Conservation (phyloP, 495 filamentous ascomycete species). For the Lindgomyces ingoldianus region DNA sequence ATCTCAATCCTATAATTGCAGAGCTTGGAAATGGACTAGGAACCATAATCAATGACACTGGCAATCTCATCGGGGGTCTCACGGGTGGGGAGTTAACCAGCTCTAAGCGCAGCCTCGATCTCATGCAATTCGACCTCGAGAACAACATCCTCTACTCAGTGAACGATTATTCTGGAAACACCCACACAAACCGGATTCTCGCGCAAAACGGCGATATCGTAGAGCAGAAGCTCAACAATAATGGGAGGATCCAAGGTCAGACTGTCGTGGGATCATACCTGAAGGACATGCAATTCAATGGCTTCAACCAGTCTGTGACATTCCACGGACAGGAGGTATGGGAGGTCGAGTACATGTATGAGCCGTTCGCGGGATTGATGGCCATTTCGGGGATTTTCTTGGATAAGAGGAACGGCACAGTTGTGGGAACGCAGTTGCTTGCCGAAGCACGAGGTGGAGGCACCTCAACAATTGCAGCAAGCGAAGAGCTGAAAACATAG, state of each 20-base stretch:
- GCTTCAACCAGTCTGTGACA: slow-evolving; percentile 52
- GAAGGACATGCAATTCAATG: slow-evolving; percentile 56
- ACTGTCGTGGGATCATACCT: slow-evolving; percentile 51
- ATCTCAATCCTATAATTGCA: slow-evolving; percentile 60
- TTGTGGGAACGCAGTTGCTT: slow-evolving; percentile 54
- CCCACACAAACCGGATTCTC: slow-evolving; percentile 58
- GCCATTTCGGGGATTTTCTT: slow-evolving; percentile 53
- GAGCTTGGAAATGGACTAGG: slow-evolving; percentile 53
- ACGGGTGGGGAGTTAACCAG: slow-evolving; percentile 6
- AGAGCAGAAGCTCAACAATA: slow-evolving; percentile 56
- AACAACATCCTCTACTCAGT: slow-evolving; percentile 57
- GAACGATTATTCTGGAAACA: slow-evolving; percentile 57
- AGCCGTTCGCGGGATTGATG: slow-evolving; percentile 54
- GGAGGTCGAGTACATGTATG: slow-evolving; percentile 56
- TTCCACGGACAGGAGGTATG: slow-evolving; percentile 47
- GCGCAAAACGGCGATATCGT: slow-evolving; percentile 57
- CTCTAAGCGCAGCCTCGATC: slow-evolving; percentile 23
- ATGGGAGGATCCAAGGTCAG: slow-evolving; percentile 48
- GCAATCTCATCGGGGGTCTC: slow-evolving; percentile 38
- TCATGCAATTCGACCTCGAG: slow-evolving; percentile 42
- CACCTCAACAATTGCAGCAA: slow-evolving; percentile 48
- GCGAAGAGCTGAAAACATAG: slow-evolving; percentile 5
- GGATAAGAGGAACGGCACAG: slow-evolving; percentile 47
- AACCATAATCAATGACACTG: slow-evolving; percentile 51
- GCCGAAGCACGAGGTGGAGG: slow-evolving; percentile 55